Percentiles rank a stretch among this genome's conserved stretches.
Conservation (phyloP, 805 yeast species). For the Priceomyces haplophilus region DNA sequence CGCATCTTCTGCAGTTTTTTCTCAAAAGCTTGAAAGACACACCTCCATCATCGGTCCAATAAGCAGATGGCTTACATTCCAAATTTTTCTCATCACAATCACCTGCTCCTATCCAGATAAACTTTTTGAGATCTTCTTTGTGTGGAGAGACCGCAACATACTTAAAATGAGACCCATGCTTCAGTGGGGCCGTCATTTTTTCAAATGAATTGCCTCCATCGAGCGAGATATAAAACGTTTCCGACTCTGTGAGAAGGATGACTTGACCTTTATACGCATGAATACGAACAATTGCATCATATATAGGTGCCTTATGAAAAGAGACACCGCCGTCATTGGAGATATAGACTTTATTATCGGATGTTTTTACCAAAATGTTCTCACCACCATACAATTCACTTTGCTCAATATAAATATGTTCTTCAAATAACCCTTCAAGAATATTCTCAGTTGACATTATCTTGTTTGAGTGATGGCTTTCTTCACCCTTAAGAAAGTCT, state of each 20-base stretch:
- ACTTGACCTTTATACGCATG: slow-evolving; percentile 59
- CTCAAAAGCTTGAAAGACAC: slow-evolving; percentile 51
- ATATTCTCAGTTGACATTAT: slow-evolving; percentile 39
- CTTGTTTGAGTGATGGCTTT: slow-evolving; percentile 11
- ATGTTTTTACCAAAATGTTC: slow-evolving; percentile 56
- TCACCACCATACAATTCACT: slow-evolving; percentile 34
- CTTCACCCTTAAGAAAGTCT: slow-evolving; percentile 17
- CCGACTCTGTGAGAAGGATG: slow-evolving; percentile 48
- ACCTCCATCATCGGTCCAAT: slow-evolving; percentile 68
- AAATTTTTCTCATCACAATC: slow-evolving; percentile 49
- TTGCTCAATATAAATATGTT: slow-evolving; percentile 61
- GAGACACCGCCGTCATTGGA: slow-evolving; percentile 54
- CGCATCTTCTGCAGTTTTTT: slow-evolving; percentile 58
- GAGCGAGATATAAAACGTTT: slow-evolving; percentile 53
- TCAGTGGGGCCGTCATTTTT: slow-evolving; percentile 48
- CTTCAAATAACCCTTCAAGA: slow-evolving; percentile 52
- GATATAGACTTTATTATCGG: slow-evolving; percentile 49
- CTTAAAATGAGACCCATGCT: slow-evolving; percentile 35
- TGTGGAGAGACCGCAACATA: slow-evolving; percentile 57
- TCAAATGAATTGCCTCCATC: slow-evolving; percentile 66
- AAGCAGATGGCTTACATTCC: slow-evolving; percentile 58
- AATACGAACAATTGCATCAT: slow-evolving; percentile 30
- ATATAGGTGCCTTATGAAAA: slow-evolving; percentile 30
- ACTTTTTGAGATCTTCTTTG: slow-evolving; percentile 49
- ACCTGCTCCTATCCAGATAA: slow-evolving; percentile 67